phyloP scores from a whole-genome alignment of 495 filamentous ascomycete genomes.

The Talaromyces adpressus region DNA sequence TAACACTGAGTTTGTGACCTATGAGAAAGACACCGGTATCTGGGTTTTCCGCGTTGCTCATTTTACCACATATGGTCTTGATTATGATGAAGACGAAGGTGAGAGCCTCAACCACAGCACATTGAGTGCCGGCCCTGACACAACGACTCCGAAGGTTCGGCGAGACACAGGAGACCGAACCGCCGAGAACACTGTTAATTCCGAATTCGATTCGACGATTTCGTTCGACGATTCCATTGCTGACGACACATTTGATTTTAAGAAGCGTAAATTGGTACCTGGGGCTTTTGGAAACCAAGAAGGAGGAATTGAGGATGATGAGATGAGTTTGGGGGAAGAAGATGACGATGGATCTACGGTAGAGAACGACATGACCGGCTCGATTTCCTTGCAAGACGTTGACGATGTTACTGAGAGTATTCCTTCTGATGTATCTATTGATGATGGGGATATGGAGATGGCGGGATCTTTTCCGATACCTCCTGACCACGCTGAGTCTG shows the following conservation, averaged over 20 bases:
- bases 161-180: slow-evolving; percentile 19
- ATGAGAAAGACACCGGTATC: slow-evolving; percentile 67
- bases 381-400: slow-evolving; percentile 57
- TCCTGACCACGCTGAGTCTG: slow-evolving; percentile 61
- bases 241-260: slow-evolving; percentile 75
- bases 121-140: slow-evolving; percentile 53
- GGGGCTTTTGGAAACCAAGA: slow-evolving; percentile 67
- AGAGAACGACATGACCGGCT: slow-evolving; percentile 80
- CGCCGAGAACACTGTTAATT: slow-evolving; percentile 28
- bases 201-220: slow-evolving; percentile 40
- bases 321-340: slow-evolving; percentile 28
- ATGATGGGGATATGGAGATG: slow-evolving; percentile 68
- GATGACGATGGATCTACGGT: slow-evolving; percentile 69
- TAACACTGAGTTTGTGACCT: slow-evolving; percentile 74
- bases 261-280: slow-evolving; percentile 62
- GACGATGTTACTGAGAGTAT: slow-evolving; percentile 55
- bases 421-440: slow-evolving; percentile 62
- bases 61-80: slow-evolving; percentile 92
- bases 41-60: slow-evolving; percentile 92
- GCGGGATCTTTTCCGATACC: slow-evolving; percentile 62
- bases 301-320: slow-evolving; percentile 45
- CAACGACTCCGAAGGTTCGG: slow-evolving; percentile 46
- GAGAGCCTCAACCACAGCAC: slow-evolving; percentile 47
- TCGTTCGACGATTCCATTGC: slow-evolving; percentile 43
- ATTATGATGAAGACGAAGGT: slow-evolving; percentile 66